These are phyloP conservation scores for Yarrowia sp. DNA, from an alignment of 805 yeast genomes.

Conservation along the genomic window DNA sequence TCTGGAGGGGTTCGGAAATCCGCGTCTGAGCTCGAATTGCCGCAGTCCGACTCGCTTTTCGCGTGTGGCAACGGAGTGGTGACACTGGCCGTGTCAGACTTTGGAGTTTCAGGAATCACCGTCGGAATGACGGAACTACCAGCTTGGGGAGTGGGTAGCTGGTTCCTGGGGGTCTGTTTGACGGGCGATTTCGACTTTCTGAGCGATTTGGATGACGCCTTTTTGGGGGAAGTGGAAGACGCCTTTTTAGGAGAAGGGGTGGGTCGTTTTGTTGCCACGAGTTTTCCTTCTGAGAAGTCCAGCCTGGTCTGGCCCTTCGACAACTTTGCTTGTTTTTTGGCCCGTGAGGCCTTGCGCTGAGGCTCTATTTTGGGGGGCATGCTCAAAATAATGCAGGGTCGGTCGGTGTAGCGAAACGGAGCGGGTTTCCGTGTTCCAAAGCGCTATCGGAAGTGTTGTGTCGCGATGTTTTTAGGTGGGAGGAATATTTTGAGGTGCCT, in stretches of 20 bases:
- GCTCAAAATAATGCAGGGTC: too few relatives aligned
- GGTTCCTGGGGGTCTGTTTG: neutral
- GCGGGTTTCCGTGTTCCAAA: too few relatives aligned
- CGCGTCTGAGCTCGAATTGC: neutral
- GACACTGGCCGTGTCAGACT: neutral
- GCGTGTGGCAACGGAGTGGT: too few relatives aligned
- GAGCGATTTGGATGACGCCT: neutral
- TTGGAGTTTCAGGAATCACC: neutral
- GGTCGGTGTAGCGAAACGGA: too few relatives aligned
- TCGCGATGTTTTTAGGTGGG: slow-evolving; percentile 4
- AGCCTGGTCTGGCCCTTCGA: neutral
- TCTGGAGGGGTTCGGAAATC: neutral
- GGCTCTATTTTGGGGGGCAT: neutral
- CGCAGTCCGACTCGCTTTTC: too few relatives aligned
- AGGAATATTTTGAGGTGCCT: neutral
- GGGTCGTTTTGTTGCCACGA: neutral
- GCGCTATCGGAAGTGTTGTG: too few relatives aligned
- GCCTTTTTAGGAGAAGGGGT: neutral
- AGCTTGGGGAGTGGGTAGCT: neutral
- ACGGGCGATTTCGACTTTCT: neutral
- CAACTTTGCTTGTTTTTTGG: neutral
- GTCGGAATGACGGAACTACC: neutral
- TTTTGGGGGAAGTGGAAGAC: neutral
- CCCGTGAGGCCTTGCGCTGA: neutral
- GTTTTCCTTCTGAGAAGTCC: neutral